phyloP scores from a whole-genome alignment of 257 asterid species.

The Capsicum pubescens region DNA sequence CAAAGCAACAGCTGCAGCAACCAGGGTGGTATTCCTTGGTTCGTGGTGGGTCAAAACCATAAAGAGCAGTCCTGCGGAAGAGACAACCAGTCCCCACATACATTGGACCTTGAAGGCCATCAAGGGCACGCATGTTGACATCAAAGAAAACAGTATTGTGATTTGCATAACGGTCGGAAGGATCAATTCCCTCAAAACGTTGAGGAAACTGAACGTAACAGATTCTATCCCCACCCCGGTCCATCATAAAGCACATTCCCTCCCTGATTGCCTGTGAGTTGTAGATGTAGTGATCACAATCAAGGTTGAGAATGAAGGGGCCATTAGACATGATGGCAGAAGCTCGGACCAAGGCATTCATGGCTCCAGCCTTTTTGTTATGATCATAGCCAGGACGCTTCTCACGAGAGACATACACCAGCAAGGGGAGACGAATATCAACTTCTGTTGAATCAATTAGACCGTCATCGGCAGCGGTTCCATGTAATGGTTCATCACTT shows the following conservation, averaged over 20 bases:
- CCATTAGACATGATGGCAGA: conserved; percentile 94
- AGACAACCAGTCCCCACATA: conserved; percentile 92
- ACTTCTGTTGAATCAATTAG: conserved; percentile 71
- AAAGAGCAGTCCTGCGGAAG: conserved; percentile 79
- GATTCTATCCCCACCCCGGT: conserved; percentile 84
- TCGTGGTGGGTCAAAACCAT: conserved; percentile 88
- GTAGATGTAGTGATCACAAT: conserved; percentile 92
- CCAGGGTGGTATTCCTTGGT: conserved; percentile 67
- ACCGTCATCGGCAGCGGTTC: conserved; percentile 49
- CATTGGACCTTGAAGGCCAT: conserved; percentile 87
- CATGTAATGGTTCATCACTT: conserved; percentile 74
- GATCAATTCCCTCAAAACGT: conserved; percentile 87
- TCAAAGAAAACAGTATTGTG: conserved; percentile 89
- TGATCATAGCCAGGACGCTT: conserved; percentile 93
- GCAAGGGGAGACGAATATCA: conserved; percentile 85
- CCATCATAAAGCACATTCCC: conserved; percentile 93
- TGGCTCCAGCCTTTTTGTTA: conserved; percentile 94
- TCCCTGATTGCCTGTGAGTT: conserved; percentile 80
- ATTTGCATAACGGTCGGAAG: conserved; percentile 87
- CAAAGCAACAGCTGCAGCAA: conserved; percentile 70
- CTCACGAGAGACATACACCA: conserved; percentile 87
- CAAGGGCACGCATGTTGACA: conserved; percentile 88
- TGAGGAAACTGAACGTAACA: conserved; percentile 86
- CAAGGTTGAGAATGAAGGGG: conserved; percentile 85
- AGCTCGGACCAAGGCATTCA: conserved; percentile 89